phyloP scores from a whole-genome alignment of 257 asterid species.

The Fraxinus pennsylvanica region DNA sequence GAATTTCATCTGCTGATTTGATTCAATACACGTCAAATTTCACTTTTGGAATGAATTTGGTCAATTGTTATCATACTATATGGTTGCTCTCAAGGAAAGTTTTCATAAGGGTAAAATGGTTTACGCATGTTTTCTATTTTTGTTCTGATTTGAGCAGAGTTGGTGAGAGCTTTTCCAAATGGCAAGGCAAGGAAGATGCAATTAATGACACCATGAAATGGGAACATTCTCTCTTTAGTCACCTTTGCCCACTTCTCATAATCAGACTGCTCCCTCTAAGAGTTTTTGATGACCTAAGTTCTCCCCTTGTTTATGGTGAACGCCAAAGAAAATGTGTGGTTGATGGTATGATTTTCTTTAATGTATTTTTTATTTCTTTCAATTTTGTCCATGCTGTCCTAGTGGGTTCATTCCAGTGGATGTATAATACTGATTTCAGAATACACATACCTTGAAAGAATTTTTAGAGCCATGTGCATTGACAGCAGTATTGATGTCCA shows the following conservation, averaged over 20 bases:
- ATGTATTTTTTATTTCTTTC: not conserved
- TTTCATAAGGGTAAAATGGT: not conserved
- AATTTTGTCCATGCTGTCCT: slow-evolving; percentile 8
- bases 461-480: not conserved
- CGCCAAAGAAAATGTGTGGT: slow-evolving; percentile 31
- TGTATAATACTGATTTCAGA: not conserved
- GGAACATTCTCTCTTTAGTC: slow-evolving; percentile 56
- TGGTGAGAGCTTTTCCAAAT: slow-evolving; percentile 33
- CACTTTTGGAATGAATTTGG: not conserved
- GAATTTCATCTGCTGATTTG: not conserved
- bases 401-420: not conserved
- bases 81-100: not conserved
- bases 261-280: slow-evolving; percentile 83
- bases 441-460: not conserved
- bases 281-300: slow-evolving; percentile 68
- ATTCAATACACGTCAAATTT: not conserved
- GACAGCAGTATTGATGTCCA: not conserved
- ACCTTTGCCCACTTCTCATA: slow-evolving; percentile 85
- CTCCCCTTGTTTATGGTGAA: slow-evolving; percentile 67
- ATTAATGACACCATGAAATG: slow-evolving; percentile 37
- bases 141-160: slow-evolving; percentile 38
- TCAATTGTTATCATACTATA: not conserved
- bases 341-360: slow-evolving; percentile 48
- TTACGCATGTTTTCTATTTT: not conserved
- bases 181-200: slow-evolving; percentile 32